Evolutionary conservation across 1,284 basidiomycete species (phyloP).

Genomic region (Microbotryomycetes sp.): DNA sequence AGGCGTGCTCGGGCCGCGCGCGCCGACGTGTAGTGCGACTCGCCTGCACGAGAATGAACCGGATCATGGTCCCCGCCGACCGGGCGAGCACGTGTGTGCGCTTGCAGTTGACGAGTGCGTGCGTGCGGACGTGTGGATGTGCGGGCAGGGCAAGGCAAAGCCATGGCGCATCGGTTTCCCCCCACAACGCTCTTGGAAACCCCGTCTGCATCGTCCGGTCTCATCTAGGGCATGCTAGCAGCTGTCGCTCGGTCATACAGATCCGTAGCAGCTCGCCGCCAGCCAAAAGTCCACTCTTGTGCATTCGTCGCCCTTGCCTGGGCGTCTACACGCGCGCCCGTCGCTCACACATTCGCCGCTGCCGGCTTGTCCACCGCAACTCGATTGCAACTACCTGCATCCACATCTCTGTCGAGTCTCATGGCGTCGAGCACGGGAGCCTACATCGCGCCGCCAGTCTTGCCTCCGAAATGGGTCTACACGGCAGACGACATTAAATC

Average conservation of each 20-base stretch:
- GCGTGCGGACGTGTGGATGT: background rate
- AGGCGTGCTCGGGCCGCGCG: background rate
- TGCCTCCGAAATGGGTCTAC: constrained; percentile 42
- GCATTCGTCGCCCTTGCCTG: background rate
- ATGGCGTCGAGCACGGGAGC: no score
- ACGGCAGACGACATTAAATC: constrained; percentile 54
- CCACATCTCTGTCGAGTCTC: no score
- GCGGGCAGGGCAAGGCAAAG: background rate
- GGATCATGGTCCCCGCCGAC: constrained; percentile 54
- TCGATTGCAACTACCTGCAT: background rate
- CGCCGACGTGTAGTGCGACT: constrained; percentile 21
- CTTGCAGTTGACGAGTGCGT: no score
- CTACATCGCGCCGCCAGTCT: constrained; percentile 13
- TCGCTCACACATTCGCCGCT: background rate
- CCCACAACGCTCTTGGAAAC: no score
- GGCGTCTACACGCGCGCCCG: background rate
- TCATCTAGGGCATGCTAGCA: background rate
- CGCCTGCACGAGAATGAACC: constrained; percentile 86
- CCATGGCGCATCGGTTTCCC: no score
- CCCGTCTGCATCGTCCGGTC: background rate
- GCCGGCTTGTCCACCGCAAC: background rate
- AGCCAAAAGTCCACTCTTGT: background rate
- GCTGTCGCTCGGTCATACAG: no score
- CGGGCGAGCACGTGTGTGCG: no score
- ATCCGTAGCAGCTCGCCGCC: background rate